Base-by-base conservation (phyloP, 768 basidiomycete genomes). In the Suillus clintonianus region DNA sequence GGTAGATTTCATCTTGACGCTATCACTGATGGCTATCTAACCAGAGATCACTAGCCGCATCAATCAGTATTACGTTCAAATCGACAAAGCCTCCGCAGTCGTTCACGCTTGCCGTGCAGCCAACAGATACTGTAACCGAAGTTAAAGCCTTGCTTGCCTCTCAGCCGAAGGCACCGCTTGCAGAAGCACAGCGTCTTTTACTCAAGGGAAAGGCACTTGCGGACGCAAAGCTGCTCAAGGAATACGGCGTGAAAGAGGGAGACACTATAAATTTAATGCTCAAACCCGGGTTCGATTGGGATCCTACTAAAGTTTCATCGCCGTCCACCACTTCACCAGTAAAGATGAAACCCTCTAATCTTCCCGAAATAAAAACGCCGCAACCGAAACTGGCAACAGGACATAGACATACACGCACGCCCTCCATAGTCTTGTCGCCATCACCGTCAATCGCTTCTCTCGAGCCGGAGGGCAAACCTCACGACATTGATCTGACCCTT, bases 121-220 rank as follows among this genome's bases (percentile, higher is more conserved):
- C 87, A 41, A 90, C 94, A n/a, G 94, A 97, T 74, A 85, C 94
- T 58, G 86, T 99, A 77, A 77, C 85, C 47, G 74, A 86, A 51
- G 86, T 98, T 75, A 99, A 99, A 76, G 71, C 82, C 2, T 87
- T 86, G 65, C 87, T 99, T 62, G 85, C 89, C 15, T 72, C 85
- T 1, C 80, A 88, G 68, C 79, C 87, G 34, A 79, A 80, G 56
- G 92, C 93, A 0, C 95, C 95, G 0, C 85, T 90, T 10, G 85
- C 88, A 51, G 89, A 94, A 72, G 82, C 84, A 36, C 96, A 97
- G 76, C 83, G 97, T 4, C 85, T 98, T 17, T 81, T 99, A 13
- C 82, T 97, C 60, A 98, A 96, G 78, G 97, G 97, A 62, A 99
- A 99, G 76, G 95, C 91, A 0, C 85, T 99, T 66, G 88, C 87